These are phyloP conservation scores for Massariosphaeria phaeospora DNA, from an alignment of 495 filamentous ascomycete species.

Conservation along the genomic window DNA sequence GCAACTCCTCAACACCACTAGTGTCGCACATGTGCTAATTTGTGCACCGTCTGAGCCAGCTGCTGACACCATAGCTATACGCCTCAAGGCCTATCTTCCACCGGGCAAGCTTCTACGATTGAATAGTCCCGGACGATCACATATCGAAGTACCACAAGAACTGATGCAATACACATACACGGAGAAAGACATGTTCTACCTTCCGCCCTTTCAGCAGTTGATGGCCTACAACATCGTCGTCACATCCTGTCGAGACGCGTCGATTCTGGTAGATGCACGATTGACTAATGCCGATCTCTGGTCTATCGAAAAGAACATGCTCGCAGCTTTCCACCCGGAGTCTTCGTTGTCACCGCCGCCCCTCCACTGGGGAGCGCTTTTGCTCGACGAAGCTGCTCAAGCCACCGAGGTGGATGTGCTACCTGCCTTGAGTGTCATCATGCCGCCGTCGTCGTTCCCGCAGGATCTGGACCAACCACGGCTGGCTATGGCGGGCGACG, in stretches of 20 bases:
- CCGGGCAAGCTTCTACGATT: constrained; percentile 47
- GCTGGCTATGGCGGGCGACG: constrained; percentile 55
- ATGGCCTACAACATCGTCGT: constrained; percentile 51
- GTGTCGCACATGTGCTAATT: constrained; percentile 45
- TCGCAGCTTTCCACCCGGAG: constrained; percentile 34
- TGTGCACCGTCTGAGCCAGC: constrained; percentile 56
- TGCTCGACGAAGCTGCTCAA: constrained; percentile 57
- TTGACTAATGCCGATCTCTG: constrained; percentile 48
- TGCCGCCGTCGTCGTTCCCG: constrained; percentile 43
- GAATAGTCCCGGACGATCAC: constrained; percentile 46
- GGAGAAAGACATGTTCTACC: constrained; percentile 44
- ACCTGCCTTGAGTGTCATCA: constrained; percentile 48
- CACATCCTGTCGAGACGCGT: constrained; percentile 49
- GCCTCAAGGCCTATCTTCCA: constrained; percentile 43
- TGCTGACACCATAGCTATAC: constrained; percentile 49
- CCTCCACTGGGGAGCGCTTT: constrained; percentile 51
- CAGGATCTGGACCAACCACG: constrained; percentile 35
- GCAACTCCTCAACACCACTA: constrained; percentile 33
- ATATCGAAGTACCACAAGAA: constrained; percentile 46
- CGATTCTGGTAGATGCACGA: constrained; percentile 47
- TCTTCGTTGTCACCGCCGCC: not conserved
- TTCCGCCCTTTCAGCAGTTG: constrained; percentile 48
- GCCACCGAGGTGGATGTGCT: constrained; percentile 51
- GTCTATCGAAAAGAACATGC: constrained; percentile 33
- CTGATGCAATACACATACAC: constrained; percentile 49